A percentile compares a stretch with the other conserved stretches of the same genome.
Evolutionary conservation across 139 green algal genomes (phyloP).

Genomic region (Chlorella vulgaris): DNA sequence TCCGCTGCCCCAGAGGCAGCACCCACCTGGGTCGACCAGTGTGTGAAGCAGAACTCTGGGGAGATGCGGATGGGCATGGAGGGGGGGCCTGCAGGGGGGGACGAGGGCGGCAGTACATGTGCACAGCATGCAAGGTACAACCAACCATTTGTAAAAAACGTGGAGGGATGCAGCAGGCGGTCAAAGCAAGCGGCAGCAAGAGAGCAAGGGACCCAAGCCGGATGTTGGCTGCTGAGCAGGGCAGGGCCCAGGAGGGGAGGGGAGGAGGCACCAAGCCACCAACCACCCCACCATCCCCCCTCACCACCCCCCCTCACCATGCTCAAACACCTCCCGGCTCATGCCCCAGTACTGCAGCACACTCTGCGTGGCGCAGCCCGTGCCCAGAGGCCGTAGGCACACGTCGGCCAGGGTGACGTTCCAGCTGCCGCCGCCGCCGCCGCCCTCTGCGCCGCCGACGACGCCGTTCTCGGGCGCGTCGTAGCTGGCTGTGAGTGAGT

Average conservation of each 20-base stretch:
- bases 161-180: too few relatives aligned
- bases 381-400: conserved; percentile 88
- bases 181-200: too few relatives aligned
- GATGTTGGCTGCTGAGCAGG: too few relatives aligned
- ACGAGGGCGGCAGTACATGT: too few relatives aligned
- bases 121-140: too few relatives aligned
- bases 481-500: background rate
- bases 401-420: conserved; percentile 70
- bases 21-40: conserved; percentile 60
- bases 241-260: background rate
- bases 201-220: too few relatives aligned
- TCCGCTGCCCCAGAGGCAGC: too few relatives aligned
- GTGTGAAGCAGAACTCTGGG: conserved; percentile 73
- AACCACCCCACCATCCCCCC: background rate
- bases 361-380: conserved; percentile 78
- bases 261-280: too few relatives aligned
- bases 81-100: conserved; percentile 33
- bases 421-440: conserved; percentile 25
- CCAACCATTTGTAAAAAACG: too few relatives aligned
- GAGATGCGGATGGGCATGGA: conserved; percentile 32
- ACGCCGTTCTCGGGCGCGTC: background rate
- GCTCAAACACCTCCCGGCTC: conserved; percentile 53
- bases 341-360: conserved; percentile 93
- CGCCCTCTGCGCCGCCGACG: background rate
- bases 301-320: conserved; percentile 20